Conservation (phyloP, 2,329 filamentous ascomycete species). For the Ampelomyces quisqualis region DNA sequence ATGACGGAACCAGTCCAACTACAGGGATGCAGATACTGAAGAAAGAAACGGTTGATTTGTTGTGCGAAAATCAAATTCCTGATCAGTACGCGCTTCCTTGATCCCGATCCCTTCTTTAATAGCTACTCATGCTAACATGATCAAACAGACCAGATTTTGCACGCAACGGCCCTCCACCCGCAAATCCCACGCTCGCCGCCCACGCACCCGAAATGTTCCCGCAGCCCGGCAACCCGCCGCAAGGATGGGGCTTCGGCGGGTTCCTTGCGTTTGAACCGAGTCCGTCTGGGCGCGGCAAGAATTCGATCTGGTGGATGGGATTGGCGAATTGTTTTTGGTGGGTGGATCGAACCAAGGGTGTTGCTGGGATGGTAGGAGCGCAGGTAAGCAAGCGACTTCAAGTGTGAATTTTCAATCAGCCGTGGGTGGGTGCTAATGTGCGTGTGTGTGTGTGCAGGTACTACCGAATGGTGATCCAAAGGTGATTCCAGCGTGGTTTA, state of each 20-base stretch:
- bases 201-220: slow-evolving; percentile 54
- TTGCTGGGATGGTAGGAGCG: slow-evolving; percentile 46
- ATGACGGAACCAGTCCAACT: slow-evolving; percentile 61
- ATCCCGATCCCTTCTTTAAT: not conserved
- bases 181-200: slow-evolving; percentile 55
- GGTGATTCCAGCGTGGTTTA: slow-evolving; percentile 37
- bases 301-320: slow-evolving; percentile 60
- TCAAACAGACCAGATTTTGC: slow-evolving; percentile 54
- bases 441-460: slow-evolving; percentile 21
- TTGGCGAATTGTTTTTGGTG: slow-evolving; percentile 64
- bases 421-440: not conserved
- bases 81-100: slow-evolving; percentile 33
- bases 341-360: slow-evolving; percentile 60
- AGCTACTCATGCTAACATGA: not conserved
- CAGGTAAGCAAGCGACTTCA: slow-evolving; percentile 19
- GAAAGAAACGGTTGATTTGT: slow-evolving; percentile 59
- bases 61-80: slow-evolving; percentile 66
- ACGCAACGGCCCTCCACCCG: slow-evolving; percentile 45
- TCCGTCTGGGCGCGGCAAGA: slow-evolving; percentile 54
- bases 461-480: slow-evolving; percentile 41
- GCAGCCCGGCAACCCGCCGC: slow-evolving; percentile 52
- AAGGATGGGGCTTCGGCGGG: slow-evolving; percentile 65
- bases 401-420: not conserved
- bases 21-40: slow-evolving; percentile 58
- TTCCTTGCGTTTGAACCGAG: slow-evolving; percentile 54